Percentiles rank a stretch among this genome's conserved stretches.
These are phyloP conservation scores for Blastobotrys indianensis DNA, from an alignment of 1,139 yeast species.

Conservation along the genomic window DNA sequence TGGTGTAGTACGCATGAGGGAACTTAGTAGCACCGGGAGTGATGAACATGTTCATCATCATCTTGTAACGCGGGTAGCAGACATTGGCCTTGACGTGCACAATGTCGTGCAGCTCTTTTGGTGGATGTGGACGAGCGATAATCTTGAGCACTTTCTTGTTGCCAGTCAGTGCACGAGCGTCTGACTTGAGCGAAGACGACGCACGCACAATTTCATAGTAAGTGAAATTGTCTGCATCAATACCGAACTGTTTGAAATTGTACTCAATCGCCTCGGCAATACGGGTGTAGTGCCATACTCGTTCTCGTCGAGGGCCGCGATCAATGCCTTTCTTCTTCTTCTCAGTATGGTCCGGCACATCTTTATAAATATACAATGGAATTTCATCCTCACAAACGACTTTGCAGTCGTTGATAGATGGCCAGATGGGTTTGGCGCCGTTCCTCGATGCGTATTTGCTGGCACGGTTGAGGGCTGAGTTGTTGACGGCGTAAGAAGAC, in stretches of 20 bases:
- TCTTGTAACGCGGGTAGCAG: conserved; percentile 26
- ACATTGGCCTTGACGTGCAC: conserved; percentile 21
- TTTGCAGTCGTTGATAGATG: too few species aligned
- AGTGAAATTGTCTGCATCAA: conserved; percentile 15
- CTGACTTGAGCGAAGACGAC: conserved; percentile 16
- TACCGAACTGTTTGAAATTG: conserved; percentile 5
- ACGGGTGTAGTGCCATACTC: conserved; percentile 10
- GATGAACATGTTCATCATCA: conserved; percentile 22
- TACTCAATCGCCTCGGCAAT: conserved; percentile 7
- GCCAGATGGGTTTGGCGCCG: too few species aligned
- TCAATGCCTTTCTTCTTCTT: not conserved
- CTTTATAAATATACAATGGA: not conserved
- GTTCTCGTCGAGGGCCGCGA: not conserved
- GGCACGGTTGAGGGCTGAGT: not conserved
- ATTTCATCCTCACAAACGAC: not conserved
- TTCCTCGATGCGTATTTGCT: not conserved
- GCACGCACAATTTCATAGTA: conserved; percentile 23
- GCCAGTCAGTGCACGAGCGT: conserved; percentile 9
- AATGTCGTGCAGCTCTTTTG: conserved; percentile 14
- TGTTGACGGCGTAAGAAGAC: not conserved
- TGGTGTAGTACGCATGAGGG: conserved; percentile 19
- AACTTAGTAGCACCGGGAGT: conserved; percentile 15
- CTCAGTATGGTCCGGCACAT: not conserved
- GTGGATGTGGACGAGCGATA: conserved; percentile 18
- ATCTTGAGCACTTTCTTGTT: conserved; percentile 21